Conservation (phyloP, 768 basidiomycete species). For the Albatrellus ellisii region DNA sequence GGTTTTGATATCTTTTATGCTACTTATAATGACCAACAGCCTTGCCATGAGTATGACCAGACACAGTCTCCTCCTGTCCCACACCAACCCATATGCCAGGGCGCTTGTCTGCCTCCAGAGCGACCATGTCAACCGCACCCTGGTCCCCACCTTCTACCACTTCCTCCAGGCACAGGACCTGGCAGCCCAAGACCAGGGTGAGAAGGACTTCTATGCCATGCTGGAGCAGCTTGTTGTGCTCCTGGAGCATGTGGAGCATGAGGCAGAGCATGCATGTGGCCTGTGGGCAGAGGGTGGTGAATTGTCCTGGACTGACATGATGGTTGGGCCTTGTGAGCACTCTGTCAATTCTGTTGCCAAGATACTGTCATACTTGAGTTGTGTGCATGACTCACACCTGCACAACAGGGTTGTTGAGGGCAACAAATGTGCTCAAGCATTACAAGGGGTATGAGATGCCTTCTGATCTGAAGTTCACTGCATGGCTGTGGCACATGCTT, state of each 20-base stretch:
- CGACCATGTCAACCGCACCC: conserved; percentile 49
- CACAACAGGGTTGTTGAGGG: conserved; percentile 49
- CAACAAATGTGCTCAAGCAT: conserved; percentile 46
- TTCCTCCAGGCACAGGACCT: conserved; percentile 58
- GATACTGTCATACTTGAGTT: background rate
- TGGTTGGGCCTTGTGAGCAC: conserved; percentile 54
- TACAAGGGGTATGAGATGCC: conserved; percentile 58
- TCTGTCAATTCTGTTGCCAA: conserved; percentile 3
- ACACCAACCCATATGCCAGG: conserved; percentile 45
- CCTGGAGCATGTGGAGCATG: conserved; percentile 45
- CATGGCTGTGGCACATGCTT: conserved; percentile 41
- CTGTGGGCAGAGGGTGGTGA: conserved; percentile 46
- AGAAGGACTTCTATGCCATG: conserved; percentile 39
- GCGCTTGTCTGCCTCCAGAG: conserved; percentile 54
- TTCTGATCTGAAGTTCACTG: conserved; percentile 30
- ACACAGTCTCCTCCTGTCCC: conserved; percentile 43
- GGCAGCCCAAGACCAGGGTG: conserved; percentile 34
- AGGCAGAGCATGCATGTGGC: conserved; percentile 31
- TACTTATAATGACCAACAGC: conserved; percentile 26
- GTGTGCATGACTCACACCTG: background rate
- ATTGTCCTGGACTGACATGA: conserved; percentile 50
- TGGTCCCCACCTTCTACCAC: conserved; percentile 65
- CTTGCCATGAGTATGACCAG: conserved; percentile 35
- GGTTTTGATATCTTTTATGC: background rate
- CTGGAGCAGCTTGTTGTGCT: conserved; percentile 38